A percentile compares a stretch with the other conserved stretches of the same genome.
phyloP scores from a whole-genome alignment of 164 flowering plant genomes.

The Nelumbo lutea region DNA sequence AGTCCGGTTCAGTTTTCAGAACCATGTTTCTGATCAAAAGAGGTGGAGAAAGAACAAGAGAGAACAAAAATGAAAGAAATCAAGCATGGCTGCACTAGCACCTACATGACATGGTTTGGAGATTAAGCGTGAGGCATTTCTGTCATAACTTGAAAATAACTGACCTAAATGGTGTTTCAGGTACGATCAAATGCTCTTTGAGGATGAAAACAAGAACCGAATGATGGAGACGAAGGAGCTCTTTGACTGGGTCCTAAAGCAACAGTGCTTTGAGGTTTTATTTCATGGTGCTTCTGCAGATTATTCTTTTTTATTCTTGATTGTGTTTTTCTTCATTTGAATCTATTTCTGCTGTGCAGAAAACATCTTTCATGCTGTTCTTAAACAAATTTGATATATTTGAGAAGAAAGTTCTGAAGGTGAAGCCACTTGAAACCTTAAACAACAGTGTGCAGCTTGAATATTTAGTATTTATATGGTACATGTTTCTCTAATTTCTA shows the following conservation, averaged over 20 bases:
- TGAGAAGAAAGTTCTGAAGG: conserved; percentile 86
- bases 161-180: conserved; percentile 37
- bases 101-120: neutral
- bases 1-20: too few relatives aligned
- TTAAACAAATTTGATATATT: conserved; percentile 96
- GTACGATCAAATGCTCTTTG: conserved; percentile 91
- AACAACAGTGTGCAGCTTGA: neutral
- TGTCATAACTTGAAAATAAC: neutral
- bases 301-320: neutral
- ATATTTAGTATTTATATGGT: neutral
- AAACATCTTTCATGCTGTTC: conserved; percentile 96
- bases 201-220: conserved; percentile 84
- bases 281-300: conserved; percentile 7
- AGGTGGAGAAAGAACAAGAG: too few relatives aligned
- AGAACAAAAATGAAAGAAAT: too few relatives aligned
- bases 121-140: neutral
- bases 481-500: conserved; percentile 7
- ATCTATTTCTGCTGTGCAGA: conserved; percentile 45
- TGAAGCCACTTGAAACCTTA: conserved; percentile 29
- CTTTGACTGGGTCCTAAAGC: conserved; percentile 95
- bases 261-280: conserved; percentile 91
- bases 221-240: conserved; percentile 96
- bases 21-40: too few relatives aligned
- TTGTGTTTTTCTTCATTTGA: neutral
- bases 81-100: too few relatives aligned